Evolutionary conservation across 345 rosid genomes (phyloP), one percentile per base, ranked within the genome.

Genomic region (Populus alba): DNA sequence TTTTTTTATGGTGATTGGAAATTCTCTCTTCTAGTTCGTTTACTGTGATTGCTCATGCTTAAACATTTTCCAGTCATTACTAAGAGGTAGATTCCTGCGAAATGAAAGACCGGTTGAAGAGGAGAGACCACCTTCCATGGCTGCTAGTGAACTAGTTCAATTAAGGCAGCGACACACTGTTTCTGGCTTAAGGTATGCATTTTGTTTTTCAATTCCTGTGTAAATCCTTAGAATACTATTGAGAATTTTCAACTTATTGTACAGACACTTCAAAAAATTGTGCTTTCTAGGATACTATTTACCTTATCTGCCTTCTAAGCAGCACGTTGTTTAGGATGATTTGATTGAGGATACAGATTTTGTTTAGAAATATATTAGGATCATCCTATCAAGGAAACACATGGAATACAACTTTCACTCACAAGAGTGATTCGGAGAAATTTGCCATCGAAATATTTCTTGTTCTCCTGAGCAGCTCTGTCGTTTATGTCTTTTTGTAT

Each of bases 81-180:
- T 96, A 70, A 87, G 99, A 82, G 98, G 99, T 82, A 90, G 99
- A 88, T 96, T 94, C 83, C 87, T 96, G 86, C 86, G 98, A 74
- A 90, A 86, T 80, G 99, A 96, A 88, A 90, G 91, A 82, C 86
- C 94, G 49, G 92, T 79, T 65, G 94, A 89, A 84, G 92, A 82
- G 41, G 97, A 90, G 85, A 90, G 97, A 83, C 89, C 91, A 13
- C 89, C 92, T 71, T 91, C 98, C 66, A 79, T 81, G 80, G 99
- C 97, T 49, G 88, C 99, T 39, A 78, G 90, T 81, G 98, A 96
- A 87, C 88, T 96, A 81, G 89, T 88, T 80, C 98, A 92, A 87
- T 83, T 96, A 79, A 91, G 98, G 81, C 97, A 89, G 79, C 89
- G 93, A 7, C 94, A 92, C 77, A 89, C 98, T 39, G 98, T 96